phyloP scores from a whole-genome alignment of 169 alveolate genomes.

The Cryptosporidium parvum region DNA sequence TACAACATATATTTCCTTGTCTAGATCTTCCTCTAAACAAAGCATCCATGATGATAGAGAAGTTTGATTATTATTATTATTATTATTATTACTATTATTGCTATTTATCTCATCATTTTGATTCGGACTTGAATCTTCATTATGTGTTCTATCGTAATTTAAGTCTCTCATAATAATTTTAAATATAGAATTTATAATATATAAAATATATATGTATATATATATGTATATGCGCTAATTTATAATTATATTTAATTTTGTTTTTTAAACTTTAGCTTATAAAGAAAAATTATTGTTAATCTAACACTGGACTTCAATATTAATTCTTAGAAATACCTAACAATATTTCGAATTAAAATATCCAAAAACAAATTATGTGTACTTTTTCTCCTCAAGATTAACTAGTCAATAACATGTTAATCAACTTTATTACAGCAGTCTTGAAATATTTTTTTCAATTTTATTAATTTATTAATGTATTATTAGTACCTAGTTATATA shows the following conservation, averaged over 20 bases:
- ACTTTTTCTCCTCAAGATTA: neutral
- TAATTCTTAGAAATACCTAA: neutral
- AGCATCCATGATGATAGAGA: conserved; percentile 57
- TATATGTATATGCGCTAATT: neutral
- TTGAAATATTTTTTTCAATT: neutral
- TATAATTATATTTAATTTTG: neutral
- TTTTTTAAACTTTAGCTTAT: neutral
- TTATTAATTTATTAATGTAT: neutral
- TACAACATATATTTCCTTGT: conserved; percentile 61
- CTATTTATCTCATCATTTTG: conserved; percentile 5
- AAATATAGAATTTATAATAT: neutral
- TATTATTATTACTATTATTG: neutral
- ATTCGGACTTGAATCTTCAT: conserved; percentile 16
- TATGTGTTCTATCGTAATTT: neutral
- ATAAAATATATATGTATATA: neutral
- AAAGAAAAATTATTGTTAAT: no score
- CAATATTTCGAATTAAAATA: neutral
- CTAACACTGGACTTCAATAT: neutral
- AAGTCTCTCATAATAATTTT: conserved; percentile 18
- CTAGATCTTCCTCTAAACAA: conserved; percentile 68
- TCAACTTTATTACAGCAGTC: neutral
- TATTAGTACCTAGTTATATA: no score
- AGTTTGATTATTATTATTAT: conserved; percentile 30
- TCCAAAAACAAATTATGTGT: neutral
- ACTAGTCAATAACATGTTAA: conserved; percentile 5